phyloP scores from a whole-genome alignment of 2,329 filamentous ascomycete species.

The Aspergillus brasiliensis region DNA sequence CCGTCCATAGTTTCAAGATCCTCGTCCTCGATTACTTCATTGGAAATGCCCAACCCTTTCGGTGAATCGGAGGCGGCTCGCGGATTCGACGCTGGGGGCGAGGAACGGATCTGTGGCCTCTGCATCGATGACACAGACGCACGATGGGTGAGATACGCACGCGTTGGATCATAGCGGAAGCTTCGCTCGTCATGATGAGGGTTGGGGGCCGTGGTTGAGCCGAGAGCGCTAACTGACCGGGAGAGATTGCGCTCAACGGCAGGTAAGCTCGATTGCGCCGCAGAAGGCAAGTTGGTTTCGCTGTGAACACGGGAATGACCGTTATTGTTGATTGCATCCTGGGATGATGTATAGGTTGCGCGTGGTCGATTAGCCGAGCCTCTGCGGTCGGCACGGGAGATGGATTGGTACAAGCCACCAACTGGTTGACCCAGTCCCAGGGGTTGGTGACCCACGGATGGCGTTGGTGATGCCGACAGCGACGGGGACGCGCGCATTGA shows the following conservation, averaged over 20 bases:
- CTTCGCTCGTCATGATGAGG: slow-evolving; percentile 37
- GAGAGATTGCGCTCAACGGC: slow-evolving; percentile 47
- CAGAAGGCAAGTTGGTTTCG: slow-evolving; percentile 58
- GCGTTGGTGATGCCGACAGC: slow-evolving; percentile 51
- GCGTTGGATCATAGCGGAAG: slow-evolving; percentile 35
- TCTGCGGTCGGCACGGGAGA: slow-evolving; percentile 42
- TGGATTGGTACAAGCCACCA: slow-evolving; percentile 46
- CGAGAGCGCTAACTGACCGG: slow-evolving; percentile 64
- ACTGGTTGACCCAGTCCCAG: slow-evolving; percentile 43
- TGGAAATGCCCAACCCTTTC: slow-evolving; percentile 31
- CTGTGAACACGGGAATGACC: slow-evolving; percentile 64
- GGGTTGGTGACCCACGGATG: slow-evolving; percentile 28
- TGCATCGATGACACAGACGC: slow-evolving; percentile 46
- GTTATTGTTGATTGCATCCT: slow-evolving; percentile 43
- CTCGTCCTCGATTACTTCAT: slow-evolving; percentile 26
- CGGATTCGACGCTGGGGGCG: slow-evolving; percentile 17
- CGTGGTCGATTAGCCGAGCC: slow-evolving; percentile 50
- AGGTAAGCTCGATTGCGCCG: slow-evolving; percentile 29
- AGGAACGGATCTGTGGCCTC: not conserved
- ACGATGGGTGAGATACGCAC: slow-evolving; percentile 36
- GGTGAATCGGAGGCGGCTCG: slow-evolving; percentile 25
- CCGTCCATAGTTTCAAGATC: slow-evolving; percentile 32
- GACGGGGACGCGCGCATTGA: slow-evolving; percentile 61
- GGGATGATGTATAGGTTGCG: slow-evolving; percentile 38
- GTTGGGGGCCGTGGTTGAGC: slow-evolving; percentile 35